Percentiles rank a stretch among this genome's conserved stretches.
phyloP scores from a whole-genome alignment of 352 stramenopile genomes.

The Plasmopara muralis region DNA sequence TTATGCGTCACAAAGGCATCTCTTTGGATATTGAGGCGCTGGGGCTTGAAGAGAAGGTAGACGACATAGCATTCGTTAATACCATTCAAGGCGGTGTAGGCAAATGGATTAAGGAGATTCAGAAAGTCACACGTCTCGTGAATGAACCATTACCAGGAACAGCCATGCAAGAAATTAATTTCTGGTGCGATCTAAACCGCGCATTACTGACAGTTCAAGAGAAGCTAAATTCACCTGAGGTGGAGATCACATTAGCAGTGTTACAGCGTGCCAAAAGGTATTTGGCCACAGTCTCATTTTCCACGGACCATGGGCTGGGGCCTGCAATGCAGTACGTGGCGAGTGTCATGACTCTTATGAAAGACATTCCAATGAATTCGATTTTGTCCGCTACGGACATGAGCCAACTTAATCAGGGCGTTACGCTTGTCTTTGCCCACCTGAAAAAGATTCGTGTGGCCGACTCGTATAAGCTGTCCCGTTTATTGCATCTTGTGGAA shows the following conservation, averaged over 20 bases:
- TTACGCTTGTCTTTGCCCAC: conserved; percentile 81
- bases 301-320: conserved; percentile 82
- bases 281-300: conserved; percentile 87
- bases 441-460: conserved; percentile 88
- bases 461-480: conserved; percentile 83
- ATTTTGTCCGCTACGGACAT: conserved; percentile 88
- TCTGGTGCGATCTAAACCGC: conserved; percentile 90
- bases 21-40: conserved; percentile 78
- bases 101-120: conserved; percentile 94
- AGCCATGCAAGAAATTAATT: conserved; percentile 92
- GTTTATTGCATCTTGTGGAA: conserved; percentile 74
- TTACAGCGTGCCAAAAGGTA: conserved; percentile 90
- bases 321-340: conserved; percentile 79
- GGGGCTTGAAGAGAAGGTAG: conserved; percentile 73
- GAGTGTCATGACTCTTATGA: conserved; percentile 90
- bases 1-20: conserved; percentile 68
- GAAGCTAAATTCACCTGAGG: conserved; percentile 83
- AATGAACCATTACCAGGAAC: conserved; percentile 82
- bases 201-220: conserved; percentile 81
- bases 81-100: conserved; percentile 87
- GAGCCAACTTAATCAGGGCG: conserved; percentile 69
- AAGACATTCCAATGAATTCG: conserved; percentile 90
- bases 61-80: conserved; percentile 81
- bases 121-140: conserved; percentile 88
- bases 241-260: conserved; percentile 87